Evolutionary conservation across 2,329 filamentous ascomycete species (phyloP), one percentile per base, ranked within the genome.

Genomic region (Fusarium abutilonis): DNA sequence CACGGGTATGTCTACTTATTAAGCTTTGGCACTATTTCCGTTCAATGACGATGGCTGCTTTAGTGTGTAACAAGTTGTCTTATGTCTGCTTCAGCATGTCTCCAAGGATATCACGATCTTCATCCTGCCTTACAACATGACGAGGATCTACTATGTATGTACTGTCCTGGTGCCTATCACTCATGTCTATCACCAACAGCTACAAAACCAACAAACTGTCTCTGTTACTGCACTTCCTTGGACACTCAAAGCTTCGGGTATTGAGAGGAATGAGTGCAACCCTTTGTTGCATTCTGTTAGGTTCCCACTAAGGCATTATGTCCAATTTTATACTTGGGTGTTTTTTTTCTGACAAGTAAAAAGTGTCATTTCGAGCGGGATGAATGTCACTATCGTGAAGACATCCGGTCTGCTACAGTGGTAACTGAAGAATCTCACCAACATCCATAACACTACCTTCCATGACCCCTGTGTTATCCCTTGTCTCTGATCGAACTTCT

Each of bases 401-500:
- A 42, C 35, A 38, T 34, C 26, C 35, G 19, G 52, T 45, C 26
- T 36, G 19, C 52, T 34, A 23, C 19, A 28, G 46, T 44, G 21
- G 52, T 51, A 40, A 36, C 45, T 36, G 51, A 41, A 46, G 45
- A 44, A 51, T 59, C 48, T 58, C 54, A 39, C 52, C 45, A 56
- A 41, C 56, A 64, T 58, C 52, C 56, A 66, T 52, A 62, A 55
- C 65, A 40, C 56, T 54, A 58, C 36, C 45, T 39, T 55, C 35
- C 50, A 41, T 26, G 39, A 58, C 56, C 62, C 65, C 48, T 68
- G 61, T 52, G 17, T 19, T 34, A 14, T 45, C 45, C 63, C 66
- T 53, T 68, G 66, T 56, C 58, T 64, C 43, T 60, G 46, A 68
- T 64, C 61, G 48, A 48, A 21, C 23, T 57, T 50, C 49, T 54